Evolutionary conservation across 208 protist species (phyloP).

Genomic region (Trypanosoma lewisi): DNA sequence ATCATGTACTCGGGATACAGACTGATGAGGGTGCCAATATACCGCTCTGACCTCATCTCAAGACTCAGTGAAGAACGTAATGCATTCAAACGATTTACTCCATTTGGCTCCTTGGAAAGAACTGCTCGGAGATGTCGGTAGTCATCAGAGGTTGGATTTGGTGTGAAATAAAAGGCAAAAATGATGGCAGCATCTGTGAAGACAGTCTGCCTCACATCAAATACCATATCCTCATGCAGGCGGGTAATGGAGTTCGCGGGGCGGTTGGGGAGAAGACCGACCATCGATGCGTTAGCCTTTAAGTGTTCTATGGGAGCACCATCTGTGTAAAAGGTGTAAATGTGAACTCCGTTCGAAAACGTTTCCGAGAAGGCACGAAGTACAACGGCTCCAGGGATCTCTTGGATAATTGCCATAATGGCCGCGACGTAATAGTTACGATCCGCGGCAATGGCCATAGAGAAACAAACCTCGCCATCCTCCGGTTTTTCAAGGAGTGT

Average conservation of each 20-base stretch:
- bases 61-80: conserved; percentile 75
- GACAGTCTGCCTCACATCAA: conserved; percentile 67
- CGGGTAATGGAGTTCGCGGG: conserved; percentile 63
- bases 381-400: conserved; percentile 55
- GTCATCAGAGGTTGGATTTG: conserved; percentile 73
- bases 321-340: conserved; percentile 70
- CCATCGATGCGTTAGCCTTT: conserved; percentile 52
- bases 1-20: conserved; percentile 85
- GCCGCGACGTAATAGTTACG: conserved; percentile 62
- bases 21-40: conserved; percentile 74
- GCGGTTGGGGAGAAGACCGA: conserved; percentile 68
- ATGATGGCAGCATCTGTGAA: conserved; percentile 72
- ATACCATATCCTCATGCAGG: conserved; percentile 54
- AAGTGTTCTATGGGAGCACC: conserved; percentile 40
- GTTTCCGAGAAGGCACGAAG: conserved; percentile 52
- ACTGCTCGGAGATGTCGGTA: conserved; percentile 64
- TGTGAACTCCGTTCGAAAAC: conserved; percentile 76
- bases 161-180: conserved; percentile 91
- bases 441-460: conserved; percentile 65
- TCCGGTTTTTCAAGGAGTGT: conserved; percentile 25
- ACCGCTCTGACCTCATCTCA: conserved; percentile 89
- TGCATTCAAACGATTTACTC: conserved; percentile 85
- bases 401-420: conserved; percentile 64
- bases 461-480: conserved; percentile 48
- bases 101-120: conserved; percentile 70